Conservation (phyloP, 2,329 filamentous ascomycete genomes). For the Fusarium subglutinans region DNA sequence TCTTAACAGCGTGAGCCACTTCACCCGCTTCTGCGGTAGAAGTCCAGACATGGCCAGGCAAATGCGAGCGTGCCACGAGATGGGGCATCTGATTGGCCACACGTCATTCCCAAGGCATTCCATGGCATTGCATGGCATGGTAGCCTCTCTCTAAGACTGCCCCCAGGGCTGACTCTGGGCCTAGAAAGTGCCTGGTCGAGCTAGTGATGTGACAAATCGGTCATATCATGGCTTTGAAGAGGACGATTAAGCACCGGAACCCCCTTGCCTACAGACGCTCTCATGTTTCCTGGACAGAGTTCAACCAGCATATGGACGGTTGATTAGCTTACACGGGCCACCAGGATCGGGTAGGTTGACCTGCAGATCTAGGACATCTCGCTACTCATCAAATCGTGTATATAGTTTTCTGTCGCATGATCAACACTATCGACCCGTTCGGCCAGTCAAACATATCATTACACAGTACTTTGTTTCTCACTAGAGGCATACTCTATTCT, state of each 20-base stretch:
- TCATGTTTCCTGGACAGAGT: not conserved
- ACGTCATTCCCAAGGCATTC: constrained; percentile 23
- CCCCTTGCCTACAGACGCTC: not conserved
- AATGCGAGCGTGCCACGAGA: constrained; percentile 37
- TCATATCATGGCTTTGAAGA: not conserved
- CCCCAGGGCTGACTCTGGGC: constrained; percentile 28
- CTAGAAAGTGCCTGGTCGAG: constrained; percentile 17
- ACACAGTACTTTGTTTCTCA: not conserved
- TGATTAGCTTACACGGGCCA: constrained; percentile 5
- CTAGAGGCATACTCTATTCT: not conserved
- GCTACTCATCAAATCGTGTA: constrained; percentile 7
- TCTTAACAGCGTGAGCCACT: constrained; percentile 19
- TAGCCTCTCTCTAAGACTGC: constrained; percentile 5
- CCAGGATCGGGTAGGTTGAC: not conserved
- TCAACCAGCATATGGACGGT: not conserved
- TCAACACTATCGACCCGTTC: constrained; percentile 4
- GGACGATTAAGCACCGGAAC: not conserved
- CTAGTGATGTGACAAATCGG: not conserved
- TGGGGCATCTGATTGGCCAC: constrained; percentile 28
- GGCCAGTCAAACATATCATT: not conserved
- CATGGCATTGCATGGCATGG: constrained; percentile 7
- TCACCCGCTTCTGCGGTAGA: constrained; percentile 30
- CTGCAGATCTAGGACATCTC: not conserved
- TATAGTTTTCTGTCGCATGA: constrained; percentile 13
- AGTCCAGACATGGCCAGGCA: constrained; percentile 28